Base-by-base conservation (phyloP, 805 yeast genomes). In the Osmozyma mogii region DNA sequence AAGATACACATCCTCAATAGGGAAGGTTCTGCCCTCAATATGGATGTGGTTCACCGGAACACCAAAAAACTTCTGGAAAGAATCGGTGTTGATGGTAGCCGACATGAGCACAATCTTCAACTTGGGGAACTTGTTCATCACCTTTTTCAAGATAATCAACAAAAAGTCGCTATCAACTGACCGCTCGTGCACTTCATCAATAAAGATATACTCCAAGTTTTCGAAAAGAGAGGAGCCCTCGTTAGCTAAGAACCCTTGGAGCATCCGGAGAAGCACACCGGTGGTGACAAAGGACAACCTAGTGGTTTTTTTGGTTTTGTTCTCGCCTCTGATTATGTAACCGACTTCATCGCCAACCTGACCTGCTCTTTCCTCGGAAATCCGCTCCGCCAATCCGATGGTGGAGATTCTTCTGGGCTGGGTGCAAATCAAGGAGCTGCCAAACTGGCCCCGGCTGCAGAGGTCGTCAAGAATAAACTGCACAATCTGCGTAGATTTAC, bases 141-240 rank as follows among this genome's bases (percentile, higher is more conserved):
- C 57, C 22, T 68, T 68, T 44, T 84, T 87, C 37, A 89, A 59
- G 27, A 89, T 68, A 30, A 87, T 84, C 30, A 89, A 61, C 22
- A 89, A 61, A 33, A 88, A 76, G 53, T 89, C 97, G 36, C 88
- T 76, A 45, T 89, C 97, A 32, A 88, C 73, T 0, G 96, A 85
- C 41, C 97, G 61, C 55, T 89, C 97, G 52, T 89, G 97, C n/a
- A 89, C 97, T 56, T 89, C 97, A 64, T 89, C 97, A 22, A 88
- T 75, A 23, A 88, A 76, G 22, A 88, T 71, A 45, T 80, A 82
- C 18, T 78, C 75, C 11, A 88, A 56, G 31, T 70, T 58, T 9
- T 66, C 61, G 36, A 82, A 69, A 28, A 74, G 55, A 1, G 53
- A 50, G 22, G 52, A 43, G 16, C 54, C 56, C 4, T 33, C 34